Base-by-base conservation (phyloP, 106 monocot genomes). In the Hemerocallis citrina region DNA sequence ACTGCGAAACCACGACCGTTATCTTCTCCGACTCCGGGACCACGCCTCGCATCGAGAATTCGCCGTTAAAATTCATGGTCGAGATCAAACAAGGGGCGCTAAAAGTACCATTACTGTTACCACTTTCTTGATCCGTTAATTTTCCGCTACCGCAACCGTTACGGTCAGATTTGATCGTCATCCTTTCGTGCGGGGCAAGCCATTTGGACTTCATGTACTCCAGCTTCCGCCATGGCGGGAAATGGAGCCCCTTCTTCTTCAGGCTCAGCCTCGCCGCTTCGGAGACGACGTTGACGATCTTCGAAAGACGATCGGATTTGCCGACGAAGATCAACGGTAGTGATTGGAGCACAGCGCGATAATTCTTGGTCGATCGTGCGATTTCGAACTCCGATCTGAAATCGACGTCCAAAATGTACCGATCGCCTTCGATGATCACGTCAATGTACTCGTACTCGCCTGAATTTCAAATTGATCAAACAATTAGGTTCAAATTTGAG, bases 331-430 rank as follows among this genome's bases (percentile, higher is more conserved):
- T 63, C 39, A 62, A 13, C 17, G 89, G 89, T 29, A 89, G 52
- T 4, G 66, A 62, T 45, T 89, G 84, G 2, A 89, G 81, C 27
- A 73, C 54, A 1, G 72, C 51, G 3, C 78, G 37, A 61, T 84
- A 89, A 41, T 20, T 37, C 45, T 89, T 89, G 0, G 84, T 89
- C 28, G 89, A 71, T 16, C 89, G 67, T 0, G 81, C 81, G 42
- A 89, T 89, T 59, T 89, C 80, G 57, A 89, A 89, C 75, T 81
- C 84, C 23, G 89, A 77, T 29, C 77, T 55, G 73, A 89, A 89
- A 55, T 89, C 89, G 41, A 89, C 60, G 67, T 84, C 89, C 5
- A 89, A 25, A 5, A 84, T 36, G 17, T 78, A 30, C 25, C 89
- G 59, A 27, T 89, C 80, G 33, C 69, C 79, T 20, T 49, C 59